Percentiles rank a stretch among this genome's conserved stretches.
Conservation (phyloP, 495 filamentous ascomycete genomes). For the Aspergillus indologenus region DNA sequence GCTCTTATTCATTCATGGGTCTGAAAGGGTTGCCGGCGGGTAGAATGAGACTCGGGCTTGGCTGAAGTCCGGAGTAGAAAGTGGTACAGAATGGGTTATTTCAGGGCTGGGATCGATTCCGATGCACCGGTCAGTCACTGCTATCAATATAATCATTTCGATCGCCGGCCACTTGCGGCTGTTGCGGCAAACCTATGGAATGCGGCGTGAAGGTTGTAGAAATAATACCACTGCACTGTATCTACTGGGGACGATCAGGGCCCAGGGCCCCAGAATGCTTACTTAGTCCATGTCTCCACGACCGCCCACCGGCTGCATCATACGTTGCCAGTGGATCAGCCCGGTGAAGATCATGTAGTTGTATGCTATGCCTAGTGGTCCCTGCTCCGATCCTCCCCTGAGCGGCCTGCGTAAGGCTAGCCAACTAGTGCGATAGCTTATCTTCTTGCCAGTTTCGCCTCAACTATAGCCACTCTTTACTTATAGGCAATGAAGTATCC, state of each 20-base stretch:
- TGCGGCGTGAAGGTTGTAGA: not conserved
- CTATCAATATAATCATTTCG: constrained; percentile 28
- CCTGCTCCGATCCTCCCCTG: not conserved
- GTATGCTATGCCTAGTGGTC: not conserved
- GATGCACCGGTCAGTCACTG: constrained; percentile 20
- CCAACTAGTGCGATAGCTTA: constrained; percentile 5
- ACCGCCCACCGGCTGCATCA: not conserved
- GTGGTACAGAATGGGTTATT: constrained; percentile 24
- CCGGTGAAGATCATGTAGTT: constrained; percentile 11
- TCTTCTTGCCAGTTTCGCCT: not conserved
- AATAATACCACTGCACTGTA: not conserved
- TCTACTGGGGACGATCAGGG: not conserved
- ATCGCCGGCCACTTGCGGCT: constrained; percentile 19
- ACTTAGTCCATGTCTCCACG: not conserved
- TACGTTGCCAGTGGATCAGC: constrained; percentile 2
- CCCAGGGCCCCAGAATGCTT: not conserved
- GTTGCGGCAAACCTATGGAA: constrained; percentile 22
- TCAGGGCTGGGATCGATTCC: constrained; percentile 20
- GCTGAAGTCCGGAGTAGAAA: constrained; percentile 17
- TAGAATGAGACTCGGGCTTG: constrained; percentile 22
- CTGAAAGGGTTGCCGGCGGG: constrained; percentile 25
- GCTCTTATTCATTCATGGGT: constrained; percentile 29
- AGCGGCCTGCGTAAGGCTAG: constrained; percentile 8
- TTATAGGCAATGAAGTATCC: constrained; percentile 4
- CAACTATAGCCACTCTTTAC: too few species aligned